Base-by-base conservation (phyloP, 768 basidiomycete species). In the Termitomyces heimii region DNA sequence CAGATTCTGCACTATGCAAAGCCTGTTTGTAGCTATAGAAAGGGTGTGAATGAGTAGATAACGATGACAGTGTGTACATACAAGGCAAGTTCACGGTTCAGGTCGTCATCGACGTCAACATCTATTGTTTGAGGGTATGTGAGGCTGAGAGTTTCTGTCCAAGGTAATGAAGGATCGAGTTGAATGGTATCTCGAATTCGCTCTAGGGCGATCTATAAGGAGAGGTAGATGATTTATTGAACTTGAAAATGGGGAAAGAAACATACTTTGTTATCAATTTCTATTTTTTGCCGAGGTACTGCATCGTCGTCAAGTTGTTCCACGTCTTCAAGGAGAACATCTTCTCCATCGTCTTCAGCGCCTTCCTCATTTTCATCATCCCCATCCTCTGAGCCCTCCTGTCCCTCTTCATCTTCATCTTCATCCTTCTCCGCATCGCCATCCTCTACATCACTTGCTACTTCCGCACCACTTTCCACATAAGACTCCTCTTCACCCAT, bases 11-110 rank as follows among this genome's bases (percentile, higher is more conserved):
- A 40, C 85, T 75, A 59, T 94, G 86, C 0, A 98, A 77, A 4
- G 95, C 94, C 73, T 98, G 91, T 71, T 98, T 98, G 77, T 98
- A 98, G 73, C 96, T 98, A 66, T 2, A 61, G 34, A 28, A 57
- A 22, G 54, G 42, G 31, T 35, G 34, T 35, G 5, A 42, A 50
- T 49, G 18, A 54, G 45, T 18, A 24, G 39, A n/a, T 56, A n/a
- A 35, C 12, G n/a, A 43, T 52, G 43, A 26, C 20, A 46, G 39
- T 40, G 22, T 26, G 37, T 40, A 78, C 92, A 59, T 70, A 98
- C 94, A 99, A 98, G 18, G 93, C 91, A 43, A 98, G 82, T 73
- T 99, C 97, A 57, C 97, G 89, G 63, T 92, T 89, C 26, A 99
- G 78, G 71, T 98, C 96, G 70, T 94, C 89, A 53, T 89, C 71